phyloP scores from a whole-genome alignment of 2,329 filamentous ascomycete species.

The Erysiphe pulchra region DNA sequence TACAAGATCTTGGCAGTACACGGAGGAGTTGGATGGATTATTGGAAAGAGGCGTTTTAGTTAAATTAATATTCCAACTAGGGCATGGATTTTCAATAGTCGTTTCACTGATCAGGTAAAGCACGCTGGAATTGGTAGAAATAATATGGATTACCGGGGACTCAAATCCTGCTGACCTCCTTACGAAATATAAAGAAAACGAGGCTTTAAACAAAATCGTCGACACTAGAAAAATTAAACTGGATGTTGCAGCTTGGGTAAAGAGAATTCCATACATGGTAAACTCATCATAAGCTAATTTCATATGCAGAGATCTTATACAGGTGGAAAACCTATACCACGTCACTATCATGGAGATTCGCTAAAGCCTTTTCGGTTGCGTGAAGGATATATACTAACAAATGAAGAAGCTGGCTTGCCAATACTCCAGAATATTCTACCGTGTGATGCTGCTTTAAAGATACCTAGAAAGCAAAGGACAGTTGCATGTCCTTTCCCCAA shows the following conservation, averaged over 20 bases:
- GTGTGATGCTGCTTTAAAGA: too few species aligned
- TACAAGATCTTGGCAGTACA: too few species aligned
- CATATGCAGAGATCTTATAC: too few species aligned
- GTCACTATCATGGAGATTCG: too few species aligned
- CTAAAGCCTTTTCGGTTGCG: too few species aligned
- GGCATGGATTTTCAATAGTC: conserved; percentile 1
- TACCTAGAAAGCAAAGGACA: too few species aligned
- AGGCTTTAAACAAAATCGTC: conserved; percentile 1
- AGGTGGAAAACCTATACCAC: too few species aligned
- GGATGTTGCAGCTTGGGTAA: conserved; percentile 1
- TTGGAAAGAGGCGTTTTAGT: background rate
- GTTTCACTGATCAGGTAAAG: conserved; percentile 4
- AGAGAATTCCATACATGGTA: background rate
- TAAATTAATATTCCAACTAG: background rate
- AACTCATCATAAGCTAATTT: background rate
- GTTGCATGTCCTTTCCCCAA: too few species aligned
- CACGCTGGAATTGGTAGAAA: background rate
- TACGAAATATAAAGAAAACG: conserved; percentile 2
- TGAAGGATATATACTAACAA: too few species aligned
- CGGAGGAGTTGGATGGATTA: too few species aligned
- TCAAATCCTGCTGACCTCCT: conserved; percentile 2
- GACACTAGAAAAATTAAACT: conserved; percentile 1
- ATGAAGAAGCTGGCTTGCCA: too few species aligned
- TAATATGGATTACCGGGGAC: background rate
- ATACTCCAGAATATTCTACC: too few species aligned